Conservation (phyloP, 306 rosid species). For the Pueraria montana region DNA sequence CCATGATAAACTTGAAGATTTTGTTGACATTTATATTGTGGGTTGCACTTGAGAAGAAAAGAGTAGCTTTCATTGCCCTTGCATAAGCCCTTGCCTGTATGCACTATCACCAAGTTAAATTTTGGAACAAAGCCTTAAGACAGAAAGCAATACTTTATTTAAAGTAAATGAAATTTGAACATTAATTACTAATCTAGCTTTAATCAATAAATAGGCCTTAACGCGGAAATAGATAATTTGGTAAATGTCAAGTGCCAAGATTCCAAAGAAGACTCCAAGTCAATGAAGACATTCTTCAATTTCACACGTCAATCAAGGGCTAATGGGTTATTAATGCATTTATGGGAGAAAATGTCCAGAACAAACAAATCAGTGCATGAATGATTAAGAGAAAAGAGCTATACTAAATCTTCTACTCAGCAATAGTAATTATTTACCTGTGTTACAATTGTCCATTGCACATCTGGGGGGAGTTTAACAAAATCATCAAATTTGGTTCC, state of each 20-base stretch:
- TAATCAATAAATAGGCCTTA: constrained; percentile 45
- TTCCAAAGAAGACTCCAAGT: constrained; percentile 14
- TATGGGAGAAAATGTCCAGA: background rate
- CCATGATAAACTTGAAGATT: constrained; percentile 51
- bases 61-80: constrained; percentile 84
- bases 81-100: constrained; percentile 95
- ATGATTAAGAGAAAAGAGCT: background rate
- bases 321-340: background rate
- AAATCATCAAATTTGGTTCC: constrained; percentile 98
- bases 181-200: constrained; percentile 11
- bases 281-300: constrained; percentile 32
- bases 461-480: constrained; percentile 88
- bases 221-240: constrained; percentile 52
- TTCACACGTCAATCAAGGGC: constrained; percentile 27
- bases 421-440: constrained; percentile 64
- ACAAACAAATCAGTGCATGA: background rate
- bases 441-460: constrained; percentile 93
- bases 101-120: background rate
- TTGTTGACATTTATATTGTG: constrained; percentile 98
- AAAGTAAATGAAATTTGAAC: constrained; percentile 3
- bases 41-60: constrained; percentile 91
- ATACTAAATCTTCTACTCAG: background rate
- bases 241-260: constrained; percentile 21
- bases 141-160: constrained; percentile 43
- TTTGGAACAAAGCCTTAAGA: constrained; percentile 29